Percentiles rank a stretch among this genome's conserved stretches.
Conservation (phyloP, 345 rosid genomes). For the Boechera retrofracta region DNA sequence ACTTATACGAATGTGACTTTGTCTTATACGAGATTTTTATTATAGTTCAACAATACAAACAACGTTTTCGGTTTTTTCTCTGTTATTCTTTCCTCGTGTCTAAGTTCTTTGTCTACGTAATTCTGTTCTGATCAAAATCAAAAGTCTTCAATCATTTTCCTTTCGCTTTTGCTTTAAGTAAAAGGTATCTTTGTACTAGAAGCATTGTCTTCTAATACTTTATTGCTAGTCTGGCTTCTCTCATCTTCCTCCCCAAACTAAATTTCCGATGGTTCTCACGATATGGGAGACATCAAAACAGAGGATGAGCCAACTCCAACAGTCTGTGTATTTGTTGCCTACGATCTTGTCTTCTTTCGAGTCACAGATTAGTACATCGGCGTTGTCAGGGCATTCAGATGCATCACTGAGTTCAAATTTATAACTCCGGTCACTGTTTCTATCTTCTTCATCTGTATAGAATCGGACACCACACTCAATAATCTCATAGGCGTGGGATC, state of each 20-base stretch:
- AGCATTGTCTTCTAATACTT: no score
- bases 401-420: not conserved
- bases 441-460: not conserved
- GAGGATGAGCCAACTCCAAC: not conserved
- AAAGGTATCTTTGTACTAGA: no score
- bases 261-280: not conserved
- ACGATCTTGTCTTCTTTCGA: no score
- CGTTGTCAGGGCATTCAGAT: not conserved
- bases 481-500: not conserved
- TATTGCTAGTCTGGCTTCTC: not conserved
- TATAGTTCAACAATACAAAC: no score
- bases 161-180: no score
- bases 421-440: not conserved
- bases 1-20: no score
- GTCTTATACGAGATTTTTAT: no score
- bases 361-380: not conserved
- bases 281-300: not conserved
- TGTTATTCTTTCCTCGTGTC: no score
- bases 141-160: no score
- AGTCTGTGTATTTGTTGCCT: not conserved
- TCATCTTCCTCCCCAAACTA: not conserved
- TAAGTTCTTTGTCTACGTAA: no score
- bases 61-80: no score
- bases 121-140: no score
- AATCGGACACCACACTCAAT: not conserved